Percentiles rank a stretch among this genome's conserved stretches.
Evolutionary conservation across 1,284 basidiomycete genomes (phyloP).

Genomic region (Cerioporus squamosus): DNA sequence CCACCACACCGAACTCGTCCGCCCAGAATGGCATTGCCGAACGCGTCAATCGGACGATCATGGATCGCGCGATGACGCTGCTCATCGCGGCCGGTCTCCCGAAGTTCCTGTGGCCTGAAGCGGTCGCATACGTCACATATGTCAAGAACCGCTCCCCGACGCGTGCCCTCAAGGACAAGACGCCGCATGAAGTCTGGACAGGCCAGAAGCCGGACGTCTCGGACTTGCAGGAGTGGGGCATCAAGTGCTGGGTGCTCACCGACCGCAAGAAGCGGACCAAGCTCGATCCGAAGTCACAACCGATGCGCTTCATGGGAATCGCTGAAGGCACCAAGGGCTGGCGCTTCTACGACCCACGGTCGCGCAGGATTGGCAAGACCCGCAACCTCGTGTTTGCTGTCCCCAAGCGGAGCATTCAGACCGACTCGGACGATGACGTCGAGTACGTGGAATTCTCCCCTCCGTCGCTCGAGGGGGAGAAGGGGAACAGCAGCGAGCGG

Average conservation of each 20-base stretch:
- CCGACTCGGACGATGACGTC: not conserved
- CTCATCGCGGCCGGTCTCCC: slow-evolving; percentile 28
- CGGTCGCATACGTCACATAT: slow-evolving; percentile 27
- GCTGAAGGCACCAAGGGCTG: slow-evolving; percentile 22
- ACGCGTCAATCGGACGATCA: slow-evolving; percentile 29
- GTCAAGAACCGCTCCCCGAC: slow-evolving; percentile 29
- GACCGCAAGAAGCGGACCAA: slow-evolving; percentile 3
- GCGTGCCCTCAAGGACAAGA: slow-evolving; percentile 9
- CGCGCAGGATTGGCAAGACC: slow-evolving; percentile 6
- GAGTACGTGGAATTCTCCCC: not conserved
- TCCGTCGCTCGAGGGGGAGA: slow-evolving; percentile 18
- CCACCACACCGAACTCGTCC: slow-evolving; percentile 23
- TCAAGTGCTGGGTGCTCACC: slow-evolving; percentile 5
- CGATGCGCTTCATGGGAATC: slow-evolving; percentile 19
- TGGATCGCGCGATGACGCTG: slow-evolving; percentile 15
- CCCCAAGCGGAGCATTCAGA: no score
- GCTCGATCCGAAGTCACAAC: slow-evolving; percentile 15
- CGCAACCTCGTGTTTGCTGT: no score
- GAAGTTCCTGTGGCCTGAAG: slow-evolving; percentile 32
- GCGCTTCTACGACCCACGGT: slow-evolving; percentile 14
- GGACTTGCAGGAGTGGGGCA: slow-evolving; percentile 13
- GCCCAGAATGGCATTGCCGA: slow-evolving; percentile 42
- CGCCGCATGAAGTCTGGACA: slow-evolving; percentile 19
- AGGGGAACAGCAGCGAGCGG: no score
- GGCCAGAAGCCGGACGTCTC: slow-evolving; percentile 22